Evolutionary conservation across 1,284 basidiomycete species (phyloP), one percentile per base, ranked within the genome.

Genomic region (Leccinum pachyderme): DNA sequence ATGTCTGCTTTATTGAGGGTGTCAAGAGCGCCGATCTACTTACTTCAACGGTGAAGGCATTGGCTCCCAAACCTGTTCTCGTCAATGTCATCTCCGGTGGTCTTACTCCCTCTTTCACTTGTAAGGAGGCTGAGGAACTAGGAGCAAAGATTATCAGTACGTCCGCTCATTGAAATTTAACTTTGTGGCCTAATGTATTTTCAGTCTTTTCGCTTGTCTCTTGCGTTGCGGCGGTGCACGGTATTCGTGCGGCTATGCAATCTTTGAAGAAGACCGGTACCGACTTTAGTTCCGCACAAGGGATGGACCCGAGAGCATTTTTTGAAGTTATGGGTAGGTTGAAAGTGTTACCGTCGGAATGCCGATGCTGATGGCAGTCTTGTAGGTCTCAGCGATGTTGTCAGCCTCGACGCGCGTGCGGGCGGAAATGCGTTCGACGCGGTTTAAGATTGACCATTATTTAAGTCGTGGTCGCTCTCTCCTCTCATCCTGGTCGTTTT

Each of bases 1-100:
- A 92, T 64, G 88, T 91, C 24, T 91, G 87, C 69, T 93, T 93
- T 74, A 89, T 92, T 50, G 90, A 93, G 72, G 90, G 89, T 52
- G 87, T 91, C 43, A 81, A 81, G 69, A 86, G 81, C 9, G 78
- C 84, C 52, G 82, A 86, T 51, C 79, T 89, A 37, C 78, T 91
- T 28, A 75, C 79, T 60, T 73, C 74, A 2, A 88, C 88, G 2
- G 83, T 91, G 50, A 75, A 76, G 35, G 84, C 82, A 4, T 72
- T 92, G 31, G 80, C 83, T 7, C 87, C 88, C 5, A 87, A 86
- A 62, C 88, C 88, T 0, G 85, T 87, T 45, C 83, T 90, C 35
- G 84, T 89, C 47, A 90, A 90, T 63, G 85, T 89, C 35, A 88
- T 90, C 57, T 87, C 86, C 6, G 87, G 87, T 37, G 88, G 87